Base-by-base conservation (phyloP, 148 eudicot species). In the Vaccinium myrtillus region DNA sequence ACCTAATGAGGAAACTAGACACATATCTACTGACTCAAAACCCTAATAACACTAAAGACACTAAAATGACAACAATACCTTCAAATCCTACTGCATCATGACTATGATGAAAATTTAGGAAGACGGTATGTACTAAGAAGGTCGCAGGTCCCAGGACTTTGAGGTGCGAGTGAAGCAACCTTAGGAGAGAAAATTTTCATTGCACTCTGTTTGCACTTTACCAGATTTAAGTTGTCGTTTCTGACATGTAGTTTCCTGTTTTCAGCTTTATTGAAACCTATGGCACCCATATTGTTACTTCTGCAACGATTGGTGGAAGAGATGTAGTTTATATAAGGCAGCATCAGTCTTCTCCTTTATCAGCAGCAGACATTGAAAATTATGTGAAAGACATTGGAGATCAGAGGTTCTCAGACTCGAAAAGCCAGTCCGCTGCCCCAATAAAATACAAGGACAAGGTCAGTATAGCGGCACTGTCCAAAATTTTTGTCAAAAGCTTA, bases 401-500 rank as follows among this genome's bases (percentile, higher is more conserved):
- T 10, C 98, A 95, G 90, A 90, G 99, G 75, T 97, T 94, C 87
- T 90, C 91, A 6, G 95, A 90, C 83, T 82, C 85, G 54, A 91
- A 89, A 88, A 87, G 88, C 89, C 92, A 94, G 56, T 81, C 98
- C 87, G 83, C 93, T 71, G 91, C 93, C 50, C 88, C 96, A 50
- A 86, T 92, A 82, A 93, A 95, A 85, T 95, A 94, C 91, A 95
- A 97, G 88, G 99, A 97, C 87, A 95, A 97, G 98, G 99, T 93
- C 87, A 86, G 98, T 93, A 61, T 79, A 75, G 84, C 51, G 43
- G 84, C 67, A 80, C 69, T 77, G 77, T 56, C 27, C 27, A 14
- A 15, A 15, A 43, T n/a, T 59, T 81, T 55, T 6, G 23, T 61
- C 19, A 50, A 50, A 65, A 54, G 10, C 6, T 55, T 78, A 30